Evolutionary conservation across 1,284 basidiomycete species (phyloP).

Genomic region (Tylopilus sp.): DNA sequence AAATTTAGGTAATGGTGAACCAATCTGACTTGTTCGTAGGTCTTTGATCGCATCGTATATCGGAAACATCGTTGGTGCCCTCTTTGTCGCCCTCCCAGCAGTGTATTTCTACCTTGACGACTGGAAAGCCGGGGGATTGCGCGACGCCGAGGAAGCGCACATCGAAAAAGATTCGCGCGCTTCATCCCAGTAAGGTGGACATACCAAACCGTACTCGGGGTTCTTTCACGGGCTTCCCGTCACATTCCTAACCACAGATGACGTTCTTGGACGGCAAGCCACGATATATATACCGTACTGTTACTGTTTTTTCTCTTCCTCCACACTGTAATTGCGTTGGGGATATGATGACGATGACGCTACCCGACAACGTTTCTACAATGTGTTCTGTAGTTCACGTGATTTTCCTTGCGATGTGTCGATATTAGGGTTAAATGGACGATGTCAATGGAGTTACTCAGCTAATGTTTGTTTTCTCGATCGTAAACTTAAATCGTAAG

Average conservation of each 20-base stretch:
- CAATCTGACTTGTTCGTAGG: slow-evolving; percentile 31
- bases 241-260: neutral
- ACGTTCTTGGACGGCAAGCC: neutral
- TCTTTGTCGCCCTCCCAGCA: slow-evolving; percentile 59
- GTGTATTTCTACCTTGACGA: slow-evolving; percentile 58
- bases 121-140: slow-evolving; percentile 39
- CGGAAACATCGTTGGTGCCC: slow-evolving; percentile 65
- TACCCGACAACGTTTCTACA: neutral
- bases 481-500: no score
- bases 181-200: slow-evolving; percentile 45
- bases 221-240: neutral
- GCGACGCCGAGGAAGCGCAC: slow-evolving; percentile 36
- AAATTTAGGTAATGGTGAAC: neutral
- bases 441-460: no score
- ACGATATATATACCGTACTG: neutral
- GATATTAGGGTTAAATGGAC: no score
- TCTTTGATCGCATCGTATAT: slow-evolving; percentile 64
- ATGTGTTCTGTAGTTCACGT: neutral
- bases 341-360: neutral
- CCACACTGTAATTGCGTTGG: neutral
- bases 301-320: no score
- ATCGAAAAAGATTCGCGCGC: slow-evolving; percentile 12
- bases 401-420: neutral
- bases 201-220: neutral
- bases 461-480: no score